Evolutionary conservation across 495 filamentous ascomycete genomes (phyloP).

Genomic region (Apodospora peruviana): DNA sequence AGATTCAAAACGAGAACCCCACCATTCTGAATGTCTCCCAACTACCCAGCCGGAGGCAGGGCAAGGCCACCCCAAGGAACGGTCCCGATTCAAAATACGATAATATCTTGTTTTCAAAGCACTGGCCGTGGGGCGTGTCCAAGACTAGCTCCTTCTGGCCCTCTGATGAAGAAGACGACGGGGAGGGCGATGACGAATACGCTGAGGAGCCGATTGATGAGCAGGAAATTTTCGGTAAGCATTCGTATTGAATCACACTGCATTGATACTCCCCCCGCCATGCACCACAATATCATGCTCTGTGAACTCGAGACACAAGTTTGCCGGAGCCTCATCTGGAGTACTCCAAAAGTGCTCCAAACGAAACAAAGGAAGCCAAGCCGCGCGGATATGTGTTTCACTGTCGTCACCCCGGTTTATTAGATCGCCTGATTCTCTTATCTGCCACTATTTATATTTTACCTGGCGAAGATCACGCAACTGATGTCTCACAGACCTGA

Average conservation of each 20-base stretch:
- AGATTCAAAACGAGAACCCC: constrained; percentile 66
- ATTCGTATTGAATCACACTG: background rate
- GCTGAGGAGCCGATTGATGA: constrained; percentile 81
- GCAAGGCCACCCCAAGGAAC: constrained; percentile 23
- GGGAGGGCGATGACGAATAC: constrained; percentile 42
- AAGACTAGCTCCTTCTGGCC: constrained; percentile 12
- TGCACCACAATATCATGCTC: no score
- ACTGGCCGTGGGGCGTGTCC: constrained; percentile 27
- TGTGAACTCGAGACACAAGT: no score
- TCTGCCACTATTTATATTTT: constrained; percentile 11
- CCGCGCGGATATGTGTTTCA: no score
- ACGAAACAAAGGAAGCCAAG: no score
- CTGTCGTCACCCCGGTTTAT: no score
- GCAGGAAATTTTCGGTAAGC: constrained; percentile 89
- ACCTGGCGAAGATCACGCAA: constrained; percentile 17
- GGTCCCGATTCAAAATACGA: constrained; percentile 31
- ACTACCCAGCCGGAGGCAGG: constrained; percentile 64
- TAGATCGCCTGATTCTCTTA: no score
- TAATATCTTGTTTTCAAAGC: constrained; percentile 25
- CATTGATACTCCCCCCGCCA: background rate
- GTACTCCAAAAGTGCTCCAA: no score
- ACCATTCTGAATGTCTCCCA: constrained; percentile 87
- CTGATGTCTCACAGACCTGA: constrained; percentile 66
- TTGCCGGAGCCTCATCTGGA: no score
- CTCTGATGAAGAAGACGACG: constrained; percentile 46